Percentiles rank a stretch among this genome's conserved stretches.
Evolutionary conservation across 257 asterid genomes (phyloP).

Genomic region (Solanum sejunctum): DNA sequence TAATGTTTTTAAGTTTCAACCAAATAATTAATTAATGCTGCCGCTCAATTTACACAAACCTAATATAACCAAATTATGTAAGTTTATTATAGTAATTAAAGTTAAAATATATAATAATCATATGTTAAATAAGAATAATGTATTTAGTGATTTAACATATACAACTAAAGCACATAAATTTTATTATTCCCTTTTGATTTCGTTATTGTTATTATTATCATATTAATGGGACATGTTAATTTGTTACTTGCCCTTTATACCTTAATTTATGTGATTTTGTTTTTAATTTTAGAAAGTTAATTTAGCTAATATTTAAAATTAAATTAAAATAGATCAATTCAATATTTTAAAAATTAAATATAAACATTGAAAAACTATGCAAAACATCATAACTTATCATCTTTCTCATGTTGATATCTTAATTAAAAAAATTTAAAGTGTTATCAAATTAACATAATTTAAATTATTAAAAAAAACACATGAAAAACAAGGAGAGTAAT

Average conservation of each 20-base stretch:
- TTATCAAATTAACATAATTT: neutral
- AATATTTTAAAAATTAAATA: neutral
- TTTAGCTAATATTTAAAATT: neutral
- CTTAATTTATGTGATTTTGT: neutral
- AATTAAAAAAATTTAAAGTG: neutral
- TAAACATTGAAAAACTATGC: neutral
- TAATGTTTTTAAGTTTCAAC: neutral
- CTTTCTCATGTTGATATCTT: neutral
- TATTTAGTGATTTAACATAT: neutral
- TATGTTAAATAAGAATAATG: neutral
- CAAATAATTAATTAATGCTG: neutral
- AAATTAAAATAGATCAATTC: neutral
- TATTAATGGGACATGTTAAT: neutral
- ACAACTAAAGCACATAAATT: neutral
- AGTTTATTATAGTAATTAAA: neutral
- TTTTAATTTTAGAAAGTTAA: neutral
- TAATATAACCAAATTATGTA: neutral
- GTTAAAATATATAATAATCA: neutral
- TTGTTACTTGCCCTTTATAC: rapidly evolving
- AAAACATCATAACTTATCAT: neutral
- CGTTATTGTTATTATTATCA: neutral
- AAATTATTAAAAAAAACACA: neutral
- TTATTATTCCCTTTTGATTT: neutral
- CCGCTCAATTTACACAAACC: neutral
- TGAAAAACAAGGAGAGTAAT: neutral